Evolutionary conservation across 2,329 filamentous ascomycete genomes (phyloP).

Genomic region (Capronia epimyces): DNA sequence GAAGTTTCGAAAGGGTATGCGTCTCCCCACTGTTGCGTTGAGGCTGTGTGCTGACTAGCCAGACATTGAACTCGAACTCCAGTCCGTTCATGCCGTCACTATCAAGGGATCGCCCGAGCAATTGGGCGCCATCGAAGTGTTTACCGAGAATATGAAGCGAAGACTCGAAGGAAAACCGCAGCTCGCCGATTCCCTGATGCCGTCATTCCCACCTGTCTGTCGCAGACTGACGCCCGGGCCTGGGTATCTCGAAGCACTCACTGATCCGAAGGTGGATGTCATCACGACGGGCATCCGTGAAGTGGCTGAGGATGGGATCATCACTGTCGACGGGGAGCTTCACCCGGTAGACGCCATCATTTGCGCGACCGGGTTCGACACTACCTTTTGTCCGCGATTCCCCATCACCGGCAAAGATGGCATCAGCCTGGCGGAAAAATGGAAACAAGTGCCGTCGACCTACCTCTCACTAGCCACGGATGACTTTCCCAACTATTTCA

Average conservation of each 20-base stretch:
- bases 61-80: constrained; percentile 2
- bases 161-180: constrained; percentile 37
- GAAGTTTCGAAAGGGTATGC: constrained; percentile 20
- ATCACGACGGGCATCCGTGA: constrained; percentile 14
- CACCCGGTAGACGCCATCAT: constrained; percentile 34
- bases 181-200: constrained; percentile 21
- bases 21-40: neutral
- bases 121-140: constrained; percentile 36
- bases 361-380: constrained; percentile 39
- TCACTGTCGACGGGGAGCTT: constrained; percentile 31
- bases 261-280: constrained; percentile 23
- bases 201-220: constrained; percentile 38
- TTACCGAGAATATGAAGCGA: constrained; percentile 34
- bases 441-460: constrained; percentile 31
- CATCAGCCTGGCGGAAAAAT: constrained; percentile 24
- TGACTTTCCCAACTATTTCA: constrained; percentile 34
- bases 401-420: constrained; percentile 33
- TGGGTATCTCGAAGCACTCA: constrained; percentile 35
- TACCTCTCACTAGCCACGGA: constrained; percentile 36
- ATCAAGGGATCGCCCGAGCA: constrained; percentile 14
- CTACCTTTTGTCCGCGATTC: constrained; percentile 34
- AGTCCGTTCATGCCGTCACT: constrained; percentile 10
- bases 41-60: neutral
- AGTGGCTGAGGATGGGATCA: constrained; percentile 19
- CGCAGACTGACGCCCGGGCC: constrained; percentile 43